These are phyloP conservation scores for Lignosus rhinocerotis DNA, from an alignment of 1,284 basidiomycete genomes.

Conservation along the genomic window DNA sequence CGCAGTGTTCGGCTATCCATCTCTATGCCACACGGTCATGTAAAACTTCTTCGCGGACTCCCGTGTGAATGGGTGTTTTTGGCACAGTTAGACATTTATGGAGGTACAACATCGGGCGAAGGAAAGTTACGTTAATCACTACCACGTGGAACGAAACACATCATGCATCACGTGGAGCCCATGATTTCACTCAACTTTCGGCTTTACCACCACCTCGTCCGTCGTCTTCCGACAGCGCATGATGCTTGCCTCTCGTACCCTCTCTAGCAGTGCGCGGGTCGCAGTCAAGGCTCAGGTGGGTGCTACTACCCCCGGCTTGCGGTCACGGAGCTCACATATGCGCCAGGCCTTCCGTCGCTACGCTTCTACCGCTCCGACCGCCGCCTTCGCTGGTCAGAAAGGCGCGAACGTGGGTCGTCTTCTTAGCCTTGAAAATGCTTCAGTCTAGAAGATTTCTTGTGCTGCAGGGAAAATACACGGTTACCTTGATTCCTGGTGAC, in stretches of 20 bases:
- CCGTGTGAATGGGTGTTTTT: background rate
- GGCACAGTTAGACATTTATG: background rate
- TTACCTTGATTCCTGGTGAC: slow-evolving; percentile 91
- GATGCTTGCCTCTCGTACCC: slow-evolving; percentile 62
- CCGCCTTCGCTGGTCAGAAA: slow-evolving; percentile 88
- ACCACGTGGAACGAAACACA: slow-evolving; percentile 30
- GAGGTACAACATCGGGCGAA: slow-evolving; percentile 11
- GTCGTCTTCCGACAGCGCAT: slow-evolving; percentile 30
- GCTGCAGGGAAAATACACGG: slow-evolving; percentile 89
- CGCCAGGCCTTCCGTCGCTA: slow-evolving; percentile 59
- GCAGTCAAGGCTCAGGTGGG: slow-evolving; percentile 50
- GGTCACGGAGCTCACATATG: background rate
- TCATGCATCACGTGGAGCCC: slow-evolving; percentile 29
- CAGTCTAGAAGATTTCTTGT: background rate
- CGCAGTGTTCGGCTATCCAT: background rate
- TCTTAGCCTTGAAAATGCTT: background rate
- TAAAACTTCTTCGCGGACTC: background rate
- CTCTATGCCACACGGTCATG: background rate
- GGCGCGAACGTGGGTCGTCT: slow-evolving; percentile 69
- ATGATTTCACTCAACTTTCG: slow-evolving; percentile 27
- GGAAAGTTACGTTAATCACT: slow-evolving; percentile 4
- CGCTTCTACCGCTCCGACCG: slow-evolving; percentile 75
- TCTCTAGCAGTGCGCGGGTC: slow-evolving; percentile 55
- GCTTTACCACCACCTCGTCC: slow-evolving; percentile 25
- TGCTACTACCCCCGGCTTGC: background rate